phyloP scores from a whole-genome alignment of 2,329 filamentous ascomycete genomes.

The Talaromyces sp. region DNA sequence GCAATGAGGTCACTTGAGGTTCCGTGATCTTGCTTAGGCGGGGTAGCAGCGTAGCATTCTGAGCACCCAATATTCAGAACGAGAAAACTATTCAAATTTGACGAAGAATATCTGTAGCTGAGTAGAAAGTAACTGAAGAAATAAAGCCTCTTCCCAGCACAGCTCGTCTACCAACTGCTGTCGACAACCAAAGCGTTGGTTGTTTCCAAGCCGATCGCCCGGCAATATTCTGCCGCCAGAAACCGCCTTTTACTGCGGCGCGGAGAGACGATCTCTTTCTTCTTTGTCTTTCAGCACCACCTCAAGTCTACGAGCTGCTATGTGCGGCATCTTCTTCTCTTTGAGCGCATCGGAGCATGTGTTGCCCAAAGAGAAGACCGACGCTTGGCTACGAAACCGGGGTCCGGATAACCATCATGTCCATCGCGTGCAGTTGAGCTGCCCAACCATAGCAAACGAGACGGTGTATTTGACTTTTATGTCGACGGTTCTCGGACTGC shows the following conservation, averaged over 20 bases:
- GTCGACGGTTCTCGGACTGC: slow-evolving; percentile 86
- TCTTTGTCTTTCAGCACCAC: background rate
- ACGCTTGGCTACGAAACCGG: slow-evolving; percentile 31
- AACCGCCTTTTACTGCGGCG: slow-evolving; percentile 9
- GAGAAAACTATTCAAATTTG: background rate
- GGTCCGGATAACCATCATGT: slow-evolving; percentile 41
- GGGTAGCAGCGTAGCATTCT: slow-evolving; percentile 17
- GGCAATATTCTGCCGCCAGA: slow-evolving; percentile 26
- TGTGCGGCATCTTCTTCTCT: slow-evolving; percentile 52
- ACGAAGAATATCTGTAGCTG: background rate
- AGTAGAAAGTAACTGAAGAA: slow-evolving; percentile 7
- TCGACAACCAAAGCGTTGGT: background rate
- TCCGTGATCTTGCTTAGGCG: slow-evolving; percentile 14
- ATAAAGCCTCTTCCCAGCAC: background rate
- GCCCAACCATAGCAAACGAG: slow-evolving; percentile 2
- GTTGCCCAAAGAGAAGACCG: slow-evolving; percentile 28
- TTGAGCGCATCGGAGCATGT: slow-evolving; percentile 30
- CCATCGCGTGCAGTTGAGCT: slow-evolving; percentile 22
- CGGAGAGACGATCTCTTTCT: background rate
- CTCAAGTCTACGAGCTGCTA: slow-evolving; percentile 14
- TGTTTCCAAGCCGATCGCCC: background rate
- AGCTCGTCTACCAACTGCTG: background rate
- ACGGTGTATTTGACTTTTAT: slow-evolving; percentile 57
- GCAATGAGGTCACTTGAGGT: slow-evolving; percentile 13
- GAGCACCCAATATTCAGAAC: slow-evolving; percentile 8